Percentiles rank a stretch among this genome's conserved stretches.
These are phyloP conservation scores for Botrytis tulipae DNA, from an alignment of 2,329 filamentous ascomycete genomes.

Conservation along the genomic window DNA sequence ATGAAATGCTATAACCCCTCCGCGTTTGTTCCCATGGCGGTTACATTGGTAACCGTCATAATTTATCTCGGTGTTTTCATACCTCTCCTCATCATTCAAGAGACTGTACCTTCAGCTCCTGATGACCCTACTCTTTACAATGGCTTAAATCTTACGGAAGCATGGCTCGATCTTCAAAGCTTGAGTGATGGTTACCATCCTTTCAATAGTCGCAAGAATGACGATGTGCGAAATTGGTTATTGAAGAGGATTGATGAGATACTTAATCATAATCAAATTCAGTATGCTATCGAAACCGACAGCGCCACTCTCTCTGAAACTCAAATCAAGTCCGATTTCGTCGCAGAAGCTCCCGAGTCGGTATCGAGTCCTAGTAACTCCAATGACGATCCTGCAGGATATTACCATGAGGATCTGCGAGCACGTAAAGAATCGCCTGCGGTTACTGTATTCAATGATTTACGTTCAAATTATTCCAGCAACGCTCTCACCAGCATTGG, in stretches of 20 bases:
- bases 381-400: slow-evolving; percentile 24
- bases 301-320: not conserved
- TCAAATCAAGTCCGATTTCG: not conserved
- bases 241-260: slow-evolving; percentile 70
- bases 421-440: slow-evolving; percentile 34
- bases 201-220: slow-evolving; percentile 83
- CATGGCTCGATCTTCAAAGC: slow-evolving; percentile 78
- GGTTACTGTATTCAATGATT: slow-evolving; percentile 75
- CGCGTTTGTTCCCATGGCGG: slow-evolving; percentile 76
- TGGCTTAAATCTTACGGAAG: slow-evolving; percentile 78
- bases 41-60: slow-evolving; percentile 73
- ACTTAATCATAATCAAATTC: slow-evolving; percentile 57
- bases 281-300: slow-evolving; percentile 45
- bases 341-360: slow-evolving; percentile 3
- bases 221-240: slow-evolving; percentile 74
- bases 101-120: slow-evolving; percentile 69
- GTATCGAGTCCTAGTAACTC: not conserved
- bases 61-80: slow-evolving; percentile 78
- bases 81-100: slow-evolving; percentile 70
- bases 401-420: slow-evolving; percentile 25
- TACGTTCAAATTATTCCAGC: slow-evolving; percentile 73
- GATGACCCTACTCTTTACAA: slow-evolving; percentile 49
- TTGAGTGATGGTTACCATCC: slow-evolving; percentile 79
- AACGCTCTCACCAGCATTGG: slow-evolving; percentile 47
- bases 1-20: slow-evolving; percentile 53